Conservation (phyloP, 768 basidiomycete genomes). For the Scleroderma bovista region DNA sequence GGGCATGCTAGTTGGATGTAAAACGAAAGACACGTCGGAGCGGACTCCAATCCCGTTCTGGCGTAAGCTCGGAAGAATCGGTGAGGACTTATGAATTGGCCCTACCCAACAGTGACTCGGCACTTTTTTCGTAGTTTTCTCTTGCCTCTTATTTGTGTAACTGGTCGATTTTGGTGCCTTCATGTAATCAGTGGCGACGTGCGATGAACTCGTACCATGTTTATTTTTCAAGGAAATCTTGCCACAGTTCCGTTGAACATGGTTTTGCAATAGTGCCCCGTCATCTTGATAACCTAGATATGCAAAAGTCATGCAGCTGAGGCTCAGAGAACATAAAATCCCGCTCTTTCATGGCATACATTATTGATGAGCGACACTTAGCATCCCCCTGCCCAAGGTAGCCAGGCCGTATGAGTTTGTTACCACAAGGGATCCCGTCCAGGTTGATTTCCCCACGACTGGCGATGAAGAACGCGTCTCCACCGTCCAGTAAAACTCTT, state of each 20-base stretch:
- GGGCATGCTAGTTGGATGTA: constrained; percentile 3
- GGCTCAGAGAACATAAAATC: constrained; percentile 13
- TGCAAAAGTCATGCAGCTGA: constrained; percentile 11
- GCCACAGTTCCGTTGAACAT: constrained; percentile 6
- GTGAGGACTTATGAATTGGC: no score
- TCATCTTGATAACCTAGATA: constrained; percentile 11
- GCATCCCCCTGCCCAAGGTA: neutral
- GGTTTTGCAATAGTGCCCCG: constrained; percentile 10
- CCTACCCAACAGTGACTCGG: constrained; percentile 15
- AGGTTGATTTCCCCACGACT: neutral
- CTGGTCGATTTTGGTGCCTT: neutral
- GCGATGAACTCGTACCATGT: constrained; percentile 1
- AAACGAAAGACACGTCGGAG: neutral
- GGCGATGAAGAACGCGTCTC: neutral
- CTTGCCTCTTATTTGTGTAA: constrained; percentile 16
- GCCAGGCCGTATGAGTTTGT: accelerated
- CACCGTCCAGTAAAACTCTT: constrained; percentile 12
- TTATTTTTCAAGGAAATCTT: constrained; percentile 7
- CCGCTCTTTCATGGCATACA: neutral
- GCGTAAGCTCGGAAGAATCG: constrained; percentile 15
- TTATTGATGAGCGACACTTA: neutral
- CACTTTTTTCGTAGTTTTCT: constrained; percentile 16
- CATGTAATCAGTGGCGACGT: no score
- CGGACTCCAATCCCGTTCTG: neutral
- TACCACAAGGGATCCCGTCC: constrained; percentile 3